phyloP scores from a whole-genome alignment of 2,329 filamentous ascomycete species.

The Kalaharituber pfeilii region DNA sequence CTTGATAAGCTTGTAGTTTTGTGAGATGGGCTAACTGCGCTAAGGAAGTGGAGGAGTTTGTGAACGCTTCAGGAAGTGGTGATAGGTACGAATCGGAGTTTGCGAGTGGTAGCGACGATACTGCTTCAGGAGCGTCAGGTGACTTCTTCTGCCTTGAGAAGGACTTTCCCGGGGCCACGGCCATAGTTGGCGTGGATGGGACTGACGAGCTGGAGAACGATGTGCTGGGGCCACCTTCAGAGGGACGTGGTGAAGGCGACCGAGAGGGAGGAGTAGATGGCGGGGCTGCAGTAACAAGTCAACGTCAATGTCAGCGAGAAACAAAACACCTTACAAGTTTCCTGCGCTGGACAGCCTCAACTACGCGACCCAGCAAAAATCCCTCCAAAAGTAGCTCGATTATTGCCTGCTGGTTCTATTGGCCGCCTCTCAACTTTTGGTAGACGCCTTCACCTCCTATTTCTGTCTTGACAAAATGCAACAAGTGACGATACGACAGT shows the following conservation, averaged over 20 bases:
- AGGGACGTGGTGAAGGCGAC: background rate
- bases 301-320: slow-evolving; percentile 7
- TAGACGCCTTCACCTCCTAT: no score
- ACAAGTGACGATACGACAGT: no score
- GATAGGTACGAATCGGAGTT: slow-evolving; percentile 14
- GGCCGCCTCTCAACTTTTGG: no score
- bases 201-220: slow-evolving; percentile 13
- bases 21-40: slow-evolving; percentile 64
- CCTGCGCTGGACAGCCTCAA: no score
- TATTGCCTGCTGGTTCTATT: no score
- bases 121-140: background rate
- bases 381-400: no score
- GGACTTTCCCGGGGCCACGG: slow-evolving; percentile 12
- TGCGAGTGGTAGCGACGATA: slow-evolving; percentile 8
- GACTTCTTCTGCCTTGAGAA: background rate
- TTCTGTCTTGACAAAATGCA: no score
- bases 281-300: background rate
- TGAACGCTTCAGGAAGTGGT: slow-evolving; percentile 30
- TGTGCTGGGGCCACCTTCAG: background rate
- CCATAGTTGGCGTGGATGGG: slow-evolving; percentile 17
- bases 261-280: background rate
- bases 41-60: slow-evolving; percentile 50
- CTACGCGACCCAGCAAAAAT: no score
- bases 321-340: background rate
- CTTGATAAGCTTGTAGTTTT: slow-evolving; percentile 61